phyloP scores from a whole-genome alignment of 2,329 filamentous ascomycete species.

The Pseudogymnoascus sp. region DNA sequence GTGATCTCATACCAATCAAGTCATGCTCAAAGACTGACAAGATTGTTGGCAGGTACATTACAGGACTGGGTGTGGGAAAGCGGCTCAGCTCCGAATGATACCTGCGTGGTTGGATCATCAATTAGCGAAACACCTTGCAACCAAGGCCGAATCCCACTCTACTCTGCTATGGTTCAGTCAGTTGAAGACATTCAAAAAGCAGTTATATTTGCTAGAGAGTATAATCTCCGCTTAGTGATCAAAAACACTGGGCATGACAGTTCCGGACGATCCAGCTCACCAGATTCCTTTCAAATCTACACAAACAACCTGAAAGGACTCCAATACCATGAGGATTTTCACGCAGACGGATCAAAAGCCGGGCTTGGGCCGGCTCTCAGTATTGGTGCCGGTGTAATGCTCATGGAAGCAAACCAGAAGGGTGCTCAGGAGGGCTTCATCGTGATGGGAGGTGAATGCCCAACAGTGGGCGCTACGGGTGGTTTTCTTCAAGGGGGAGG shows the following conservation, averaged over 20 bases:
- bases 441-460: slow-evolving; percentile 12
- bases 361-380: slow-evolving; percentile 10
- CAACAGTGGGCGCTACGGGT: slow-evolving; percentile 13
- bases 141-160: slow-evolving; percentile 11
- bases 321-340: slow-evolving; percentile 10
- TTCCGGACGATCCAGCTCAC: slow-evolving; percentile 12
- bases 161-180: slow-evolving; percentile 10
- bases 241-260: slow-evolving; percentile 15
- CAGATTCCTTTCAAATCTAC: slow-evolving; percentile 13
- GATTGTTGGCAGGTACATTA: background rate
- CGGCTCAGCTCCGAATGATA: slow-evolving; percentile 7
- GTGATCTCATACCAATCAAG: background rate
- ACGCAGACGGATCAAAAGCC: slow-evolving; percentile 8
- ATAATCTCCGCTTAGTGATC: slow-evolving; percentile 13
- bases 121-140: slow-evolving; percentile 5
- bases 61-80: background rate
- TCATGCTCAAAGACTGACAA: background rate
- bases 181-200: slow-evolving; percentile 14
- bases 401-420: slow-evolving; percentile 7
- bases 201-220: slow-evolving; percentile 12
- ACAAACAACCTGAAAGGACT: slow-evolving; percentile 12
- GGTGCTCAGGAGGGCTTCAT: slow-evolving; percentile 11
- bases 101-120: background rate
- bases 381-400: slow-evolving; percentile 12
- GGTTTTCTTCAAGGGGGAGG: slow-evolving; percentile 13